phyloP scores from a whole-genome alignment of 768 basidiomycete genomes.

The Agrocybe chaxingu region DNA sequence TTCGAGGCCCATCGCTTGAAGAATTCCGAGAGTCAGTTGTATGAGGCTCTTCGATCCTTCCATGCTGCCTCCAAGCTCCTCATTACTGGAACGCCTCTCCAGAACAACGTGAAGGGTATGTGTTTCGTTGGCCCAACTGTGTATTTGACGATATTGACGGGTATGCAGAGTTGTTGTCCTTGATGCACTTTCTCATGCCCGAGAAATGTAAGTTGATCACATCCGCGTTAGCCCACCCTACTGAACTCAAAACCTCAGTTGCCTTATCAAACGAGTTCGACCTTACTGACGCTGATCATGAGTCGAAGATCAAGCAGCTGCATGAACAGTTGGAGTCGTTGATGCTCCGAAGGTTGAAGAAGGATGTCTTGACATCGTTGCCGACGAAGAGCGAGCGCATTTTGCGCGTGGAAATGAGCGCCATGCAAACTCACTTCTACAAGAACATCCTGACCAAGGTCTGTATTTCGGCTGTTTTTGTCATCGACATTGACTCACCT shows the following conservation, averaged over 20 bases:
- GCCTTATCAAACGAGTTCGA: constrained; percentile 95
- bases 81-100: constrained; percentile 96
- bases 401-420: constrained; percentile 94
- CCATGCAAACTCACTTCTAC: constrained; percentile 96
- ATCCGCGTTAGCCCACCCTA: background rate
- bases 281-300: constrained; percentile 89
- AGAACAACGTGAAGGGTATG: constrained; percentile 97
- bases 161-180: constrained; percentile 76
- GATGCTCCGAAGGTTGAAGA: constrained; percentile 94
- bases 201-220: constrained; percentile 75
- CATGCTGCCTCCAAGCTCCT: constrained; percentile 88
- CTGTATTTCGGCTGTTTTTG: constrained; percentile 12
- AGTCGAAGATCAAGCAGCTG: constrained; percentile 91
- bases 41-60: constrained; percentile 90
- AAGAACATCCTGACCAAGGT: constrained; percentile 97
- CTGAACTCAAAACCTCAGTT: constrained; percentile 42
- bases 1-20: constrained; percentile 91
- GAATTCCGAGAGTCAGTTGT: constrained; percentile 96
- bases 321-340: constrained; percentile 89
- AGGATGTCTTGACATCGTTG: constrained; percentile 91
- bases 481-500: constrained; percentile 2
- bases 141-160: constrained; percentile 1
- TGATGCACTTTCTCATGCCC: constrained; percentile 99
- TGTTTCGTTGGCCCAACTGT: background rate
- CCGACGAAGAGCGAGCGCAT: constrained; percentile 99